Conservation (phyloP, 257 asterid genomes). For the Craterostigma plantagineum region DNA sequence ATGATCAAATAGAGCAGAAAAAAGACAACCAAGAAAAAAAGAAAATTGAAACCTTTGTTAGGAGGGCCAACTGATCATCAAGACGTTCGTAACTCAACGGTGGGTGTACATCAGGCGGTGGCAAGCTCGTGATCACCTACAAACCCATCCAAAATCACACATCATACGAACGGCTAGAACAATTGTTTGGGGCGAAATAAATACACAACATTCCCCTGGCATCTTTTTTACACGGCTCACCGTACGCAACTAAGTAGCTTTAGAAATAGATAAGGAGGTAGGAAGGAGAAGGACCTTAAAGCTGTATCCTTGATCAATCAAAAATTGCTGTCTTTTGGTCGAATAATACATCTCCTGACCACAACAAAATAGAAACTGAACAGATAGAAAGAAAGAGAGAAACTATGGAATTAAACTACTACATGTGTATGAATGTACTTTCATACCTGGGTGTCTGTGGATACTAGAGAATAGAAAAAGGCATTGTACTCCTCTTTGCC, state of each 20-base stretch:
- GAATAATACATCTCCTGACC: slow-evolving; percentile 94
- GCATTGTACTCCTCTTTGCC: slow-evolving; percentile 99
- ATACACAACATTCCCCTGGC: no score
- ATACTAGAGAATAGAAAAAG: slow-evolving; percentile 92
- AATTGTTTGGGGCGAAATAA: no score
- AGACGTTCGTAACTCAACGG: slow-evolving; percentile 51
- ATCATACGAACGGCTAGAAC: not conserved
- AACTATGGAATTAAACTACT: slow-evolving; percentile 7
- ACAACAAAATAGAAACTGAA: not conserved
- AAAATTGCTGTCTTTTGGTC: slow-evolving; percentile 91
- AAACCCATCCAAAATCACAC: slow-evolving; percentile 5
- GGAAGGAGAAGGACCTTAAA: slow-evolving; percentile 85
- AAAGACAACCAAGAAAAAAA: not conserved
- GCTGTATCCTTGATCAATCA: slow-evolving; percentile 97
- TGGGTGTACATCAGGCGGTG: slow-evolving; percentile 60
- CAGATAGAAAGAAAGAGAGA: not conserved
- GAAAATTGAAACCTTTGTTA: slow-evolving; percentile 38
- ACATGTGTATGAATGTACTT: slow-evolving; percentile 5
- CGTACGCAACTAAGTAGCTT: no score
- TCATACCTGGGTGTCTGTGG: slow-evolving; percentile 81
- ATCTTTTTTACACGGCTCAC: no score
- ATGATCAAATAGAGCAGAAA: not conserved
- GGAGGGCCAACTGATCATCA: slow-evolving; percentile 75
- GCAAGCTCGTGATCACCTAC: slow-evolving; percentile 89
- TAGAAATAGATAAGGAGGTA: no score